Evolutionary conservation across 1,284 basidiomycete genomes (phyloP), one percentile per base, ranked within the genome.

Genomic region (Boletus smithii): DNA sequence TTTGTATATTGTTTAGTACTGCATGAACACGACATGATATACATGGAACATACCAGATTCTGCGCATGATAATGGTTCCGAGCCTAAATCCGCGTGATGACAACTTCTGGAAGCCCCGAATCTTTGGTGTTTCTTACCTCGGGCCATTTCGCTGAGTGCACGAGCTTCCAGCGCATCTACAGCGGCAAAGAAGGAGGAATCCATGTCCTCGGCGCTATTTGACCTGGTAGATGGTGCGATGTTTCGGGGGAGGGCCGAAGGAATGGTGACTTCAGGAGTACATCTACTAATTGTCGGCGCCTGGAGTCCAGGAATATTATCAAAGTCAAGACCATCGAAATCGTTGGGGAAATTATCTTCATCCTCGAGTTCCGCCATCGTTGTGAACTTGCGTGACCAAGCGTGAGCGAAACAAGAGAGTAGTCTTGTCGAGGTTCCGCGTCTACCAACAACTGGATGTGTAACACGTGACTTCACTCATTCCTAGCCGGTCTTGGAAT

Each of bases 301-400:
- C 44, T 67, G 62, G 23, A 75, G 54, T 38, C 60, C 67, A 2
- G 72, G 64, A n/a, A 67, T 44, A 13, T 39, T 49, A 24, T 63
- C 63, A 33, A 69, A 62, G 53, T 68, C 61, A 16, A 69, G 26
- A 3, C 54, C 68, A 23, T 69, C 70, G 41, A 77, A 72, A 17
- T 75, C 73, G 48, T 77, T 77, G 1, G 69, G 69, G 42, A 68
- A 70, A 17, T 62, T 63, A 45, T 74, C 71, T 8, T 68, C 62
- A 1, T 60, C 66, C 23, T 55, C 56, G 8, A 23, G 35, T 38
- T 61, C 51, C 18, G 55, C 38, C 63, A 66, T 66, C 22, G 27
- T 42, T 9, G 26, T 22, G 18, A 22, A 39, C 42, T 13, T 8
- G 17, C 14, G 42, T 48, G 31, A 26, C 6, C 8, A 34, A 18